A percentile compares a stretch with the other conserved stretches of the same genome.
phyloP scores from a whole-genome alignment of 2,329 filamentous ascomycete species.

The Curvularia eragrostidis region DNA sequence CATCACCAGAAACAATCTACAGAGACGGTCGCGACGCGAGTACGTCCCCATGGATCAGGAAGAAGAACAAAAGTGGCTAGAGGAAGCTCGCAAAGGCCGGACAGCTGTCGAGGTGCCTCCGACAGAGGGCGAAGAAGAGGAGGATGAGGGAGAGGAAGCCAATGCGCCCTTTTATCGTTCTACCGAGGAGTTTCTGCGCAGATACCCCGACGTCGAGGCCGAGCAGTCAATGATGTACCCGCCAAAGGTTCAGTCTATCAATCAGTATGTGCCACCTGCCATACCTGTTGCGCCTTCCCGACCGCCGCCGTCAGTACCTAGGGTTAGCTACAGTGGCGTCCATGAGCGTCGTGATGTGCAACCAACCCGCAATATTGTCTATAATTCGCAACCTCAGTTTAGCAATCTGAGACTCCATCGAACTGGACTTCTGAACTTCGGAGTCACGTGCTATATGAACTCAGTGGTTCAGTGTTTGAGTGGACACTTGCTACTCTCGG shows the following conservation, averaged over 20 bases:
- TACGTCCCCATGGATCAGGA: conserved; percentile 78
- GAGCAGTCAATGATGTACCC: conserved; percentile 63
- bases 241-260: conserved; percentile 49
- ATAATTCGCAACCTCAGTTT: conserved; percentile 55
- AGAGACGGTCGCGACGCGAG: conserved; percentile 63
- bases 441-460: conserved; percentile 90
- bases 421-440: conserved; percentile 80
- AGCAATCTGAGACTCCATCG: conserved; percentile 60
- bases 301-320: conserved; percentile 62
- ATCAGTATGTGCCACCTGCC: conserved; percentile 57
- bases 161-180: conserved; percentile 62
- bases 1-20: conserved; percentile 61
- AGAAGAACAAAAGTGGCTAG: conserved; percentile 82
- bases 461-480: conserved; percentile 85
- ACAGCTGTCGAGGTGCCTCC: conserved; percentile 52
- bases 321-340: conserved; percentile 81
- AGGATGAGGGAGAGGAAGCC: conserved; percentile 43
- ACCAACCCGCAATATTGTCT: conserved; percentile 48
- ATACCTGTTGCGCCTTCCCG: conserved; percentile 68
- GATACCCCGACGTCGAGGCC: conserved; percentile 74
- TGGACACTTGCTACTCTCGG: conserved; percentile 69
- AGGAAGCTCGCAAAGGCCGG: conserved; percentile 73
- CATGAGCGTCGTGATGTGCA: conserved; percentile 61
- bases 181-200: conserved; percentile 82
- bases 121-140: conserved; percentile 39